phyloP scores from a whole-genome alignment of 179 eudicot genomes.

The Beta macrorhiza region DNA sequence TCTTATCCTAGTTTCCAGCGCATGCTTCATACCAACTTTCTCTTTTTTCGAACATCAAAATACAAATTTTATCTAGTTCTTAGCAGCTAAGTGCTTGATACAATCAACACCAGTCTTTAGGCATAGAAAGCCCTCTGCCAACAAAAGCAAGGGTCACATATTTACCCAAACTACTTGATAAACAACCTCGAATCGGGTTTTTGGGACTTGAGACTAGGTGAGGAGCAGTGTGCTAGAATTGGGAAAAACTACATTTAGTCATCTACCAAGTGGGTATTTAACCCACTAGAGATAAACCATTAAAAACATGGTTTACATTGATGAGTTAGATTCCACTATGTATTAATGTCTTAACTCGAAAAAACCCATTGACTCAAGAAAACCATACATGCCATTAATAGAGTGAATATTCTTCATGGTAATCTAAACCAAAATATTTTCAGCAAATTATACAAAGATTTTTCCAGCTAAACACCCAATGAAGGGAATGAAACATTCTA shows the following conservation, averaged over 20 bases:
- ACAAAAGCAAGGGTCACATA: neutral
- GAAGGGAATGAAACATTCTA: too few species aligned
- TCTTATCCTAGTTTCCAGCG: too few species aligned
- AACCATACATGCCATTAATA: neutral
- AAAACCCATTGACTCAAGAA: neutral
- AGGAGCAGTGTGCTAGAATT: too few species aligned
- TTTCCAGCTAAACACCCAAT: too few species aligned
- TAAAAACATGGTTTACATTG: too few species aligned
- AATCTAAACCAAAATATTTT: neutral
- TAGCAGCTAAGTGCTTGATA: neutral
- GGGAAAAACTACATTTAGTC: too few species aligned
- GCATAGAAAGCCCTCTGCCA: neutral
- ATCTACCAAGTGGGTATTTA: too few species aligned
- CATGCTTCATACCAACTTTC: neutral
- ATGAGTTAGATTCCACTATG: too few species aligned
- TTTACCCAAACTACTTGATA: neutral
- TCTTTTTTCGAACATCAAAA: neutral
- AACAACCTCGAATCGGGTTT: neutral
- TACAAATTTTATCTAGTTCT: neutral
- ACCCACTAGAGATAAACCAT: too few species aligned
- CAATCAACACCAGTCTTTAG: neutral
- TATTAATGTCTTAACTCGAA: neutral
- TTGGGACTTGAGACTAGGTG: neutral
- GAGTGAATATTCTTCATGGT: neutral
- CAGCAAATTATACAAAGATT: too few species aligned